Conservation (phyloP, 2,329 filamentous ascomycete species). For the Xylariaceae sp. region DNA sequence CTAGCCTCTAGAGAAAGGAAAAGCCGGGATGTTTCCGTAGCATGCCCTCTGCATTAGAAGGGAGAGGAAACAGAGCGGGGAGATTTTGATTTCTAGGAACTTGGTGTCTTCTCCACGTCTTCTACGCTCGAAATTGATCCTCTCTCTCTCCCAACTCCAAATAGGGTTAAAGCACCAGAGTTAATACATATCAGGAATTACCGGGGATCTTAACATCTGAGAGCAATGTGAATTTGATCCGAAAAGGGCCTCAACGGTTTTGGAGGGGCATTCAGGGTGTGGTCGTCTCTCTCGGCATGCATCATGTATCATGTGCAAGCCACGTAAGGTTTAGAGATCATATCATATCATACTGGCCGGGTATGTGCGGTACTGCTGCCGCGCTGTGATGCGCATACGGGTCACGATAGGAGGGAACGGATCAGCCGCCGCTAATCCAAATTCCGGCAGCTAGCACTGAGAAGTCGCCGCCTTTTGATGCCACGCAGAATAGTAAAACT, state of each 20-base stretch:
- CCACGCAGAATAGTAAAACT: too few relatives aligned
- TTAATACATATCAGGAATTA: constrained; percentile 10
- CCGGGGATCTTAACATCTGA: neutral
- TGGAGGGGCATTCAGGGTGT: constrained; percentile 9
- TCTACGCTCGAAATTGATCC: constrained; percentile 13
- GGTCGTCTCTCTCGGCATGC: neutral
- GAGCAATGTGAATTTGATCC: constrained; percentile 6
- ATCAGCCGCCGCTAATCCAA: constrained; percentile 17
- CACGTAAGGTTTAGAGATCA: constrained; percentile 18
- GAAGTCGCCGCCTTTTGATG: neutral
- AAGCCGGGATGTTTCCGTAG: neutral
- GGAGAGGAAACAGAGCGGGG: neutral
- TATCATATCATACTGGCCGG: constrained; percentile 15
- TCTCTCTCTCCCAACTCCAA: neutral
- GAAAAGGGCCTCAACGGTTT: constrained; percentile 3
- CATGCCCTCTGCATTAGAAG: constrained; percentile 2
- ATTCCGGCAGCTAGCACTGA: neutral
- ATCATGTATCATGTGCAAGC: constrained; percentile 4
- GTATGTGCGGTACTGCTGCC: neutral
- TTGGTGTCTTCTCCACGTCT: constrained; percentile 4
- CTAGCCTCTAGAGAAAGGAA: constrained; percentile 6
- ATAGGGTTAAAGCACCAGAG: neutral
- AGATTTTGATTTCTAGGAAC: constrained; percentile 1
- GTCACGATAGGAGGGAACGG: neutral
- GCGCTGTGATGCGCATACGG: neutral